Conservation (phyloP, 495 filamentous ascomycete species). For the Aspergillus kassunensis region DNA sequence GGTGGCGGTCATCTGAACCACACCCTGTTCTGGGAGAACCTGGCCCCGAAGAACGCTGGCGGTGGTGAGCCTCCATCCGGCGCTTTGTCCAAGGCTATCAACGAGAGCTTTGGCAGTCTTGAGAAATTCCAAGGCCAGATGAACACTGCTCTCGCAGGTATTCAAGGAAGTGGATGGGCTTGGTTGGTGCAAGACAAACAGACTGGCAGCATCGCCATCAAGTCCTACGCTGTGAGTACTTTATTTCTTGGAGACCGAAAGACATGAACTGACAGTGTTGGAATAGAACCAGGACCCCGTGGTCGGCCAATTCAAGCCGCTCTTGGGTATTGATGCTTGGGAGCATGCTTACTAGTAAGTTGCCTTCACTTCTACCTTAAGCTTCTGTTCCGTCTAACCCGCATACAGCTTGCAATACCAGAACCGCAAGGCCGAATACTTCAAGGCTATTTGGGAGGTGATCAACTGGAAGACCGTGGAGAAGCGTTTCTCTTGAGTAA, state of each 20-base stretch:
- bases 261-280: not conserved
- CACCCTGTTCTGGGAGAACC: constrained; percentile 88
- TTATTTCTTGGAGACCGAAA: not conserved
- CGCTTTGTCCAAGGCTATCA: constrained; percentile 64
- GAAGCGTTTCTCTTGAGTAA: constrained; percentile 60
- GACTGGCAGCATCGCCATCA: constrained; percentile 68
- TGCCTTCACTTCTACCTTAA: not conserved
- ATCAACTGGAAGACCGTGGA: constrained; percentile 97
- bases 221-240: constrained; percentile 62
- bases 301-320: constrained; percentile 75
- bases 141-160: constrained; percentile 72
- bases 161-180: constrained; percentile 94
- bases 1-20: constrained; percentile 94
- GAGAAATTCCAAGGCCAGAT: constrained; percentile 73
- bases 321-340: constrained; percentile 97
- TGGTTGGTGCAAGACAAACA: constrained; percentile 87
- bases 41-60: constrained; percentile 65
- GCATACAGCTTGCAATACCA: constrained; percentile 79
- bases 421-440: constrained; percentile 99
- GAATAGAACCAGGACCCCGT: constrained; percentile 88
- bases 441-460: constrained; percentile 93
- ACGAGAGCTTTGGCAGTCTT: constrained; percentile 69
- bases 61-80: constrained; percentile 76
- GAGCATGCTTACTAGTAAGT: constrained; percentile 79
- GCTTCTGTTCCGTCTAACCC: constrained; percentile 25